phyloP scores from a whole-genome alignment of 345 rosid species.

The Geranium brycei region DNA sequence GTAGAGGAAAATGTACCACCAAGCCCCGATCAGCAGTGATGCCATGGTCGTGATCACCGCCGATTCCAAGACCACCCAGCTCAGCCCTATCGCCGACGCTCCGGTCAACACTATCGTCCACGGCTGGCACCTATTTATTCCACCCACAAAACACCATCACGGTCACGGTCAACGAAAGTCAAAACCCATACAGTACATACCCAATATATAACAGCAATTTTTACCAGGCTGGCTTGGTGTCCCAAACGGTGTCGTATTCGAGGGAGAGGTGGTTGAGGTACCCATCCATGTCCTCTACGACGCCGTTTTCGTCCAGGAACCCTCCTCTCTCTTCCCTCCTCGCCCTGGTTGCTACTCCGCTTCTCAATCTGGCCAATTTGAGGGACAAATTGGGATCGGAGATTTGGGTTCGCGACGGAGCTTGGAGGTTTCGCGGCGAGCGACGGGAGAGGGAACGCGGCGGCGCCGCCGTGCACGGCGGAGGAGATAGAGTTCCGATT shows the following conservation, averaged over 20 bases:
- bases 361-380: neutral
- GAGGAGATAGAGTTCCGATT: neutral
- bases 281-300: conserved; percentile 74
- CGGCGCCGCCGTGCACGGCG: neutral
- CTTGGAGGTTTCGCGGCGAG: neutral
- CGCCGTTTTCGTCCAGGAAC: conserved; percentile 57
- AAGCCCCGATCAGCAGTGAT: conserved; percentile 30
- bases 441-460: neutral
- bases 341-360: no score
- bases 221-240: conserved; percentile 87
- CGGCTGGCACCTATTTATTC: conserved; percentile 68
- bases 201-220: neutral
- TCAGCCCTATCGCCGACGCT: conserved; percentile 32
- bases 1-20: conserved; percentile 89
- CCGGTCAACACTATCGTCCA: conserved; percentile 84
- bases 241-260: conserved; percentile 98
- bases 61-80: conserved; percentile 65
- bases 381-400: neutral
- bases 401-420: neutral
- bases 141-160: neutral
- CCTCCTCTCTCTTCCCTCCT: conserved; percentile 20
- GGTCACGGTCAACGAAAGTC: neutral
- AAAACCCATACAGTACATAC: neutral
- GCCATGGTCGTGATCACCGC: conserved; percentile 35
- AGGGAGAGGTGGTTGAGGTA: conserved; percentile 75